These are phyloP conservation scores for Calonectria honghensis DNA, from an alignment of 2,329 filamentous ascomycete genomes.

Conservation along the genomic window DNA sequence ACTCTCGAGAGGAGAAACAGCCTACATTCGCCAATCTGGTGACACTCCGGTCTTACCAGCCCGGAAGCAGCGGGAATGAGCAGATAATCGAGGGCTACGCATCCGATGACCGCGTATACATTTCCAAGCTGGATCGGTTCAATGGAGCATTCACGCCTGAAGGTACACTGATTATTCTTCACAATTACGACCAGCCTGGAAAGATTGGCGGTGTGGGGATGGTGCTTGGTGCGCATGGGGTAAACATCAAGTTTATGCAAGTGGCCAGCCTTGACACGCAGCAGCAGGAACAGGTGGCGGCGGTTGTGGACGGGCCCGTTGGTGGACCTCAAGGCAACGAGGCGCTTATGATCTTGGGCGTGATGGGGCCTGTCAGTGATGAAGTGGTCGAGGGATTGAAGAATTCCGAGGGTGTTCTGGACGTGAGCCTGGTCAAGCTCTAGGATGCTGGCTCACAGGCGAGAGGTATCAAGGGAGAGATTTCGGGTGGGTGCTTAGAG, in stretches of 20 bases:
- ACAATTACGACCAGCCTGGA: conserved; percentile 88
- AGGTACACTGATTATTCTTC: conserved; percentile 84
- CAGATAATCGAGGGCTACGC: conserved; percentile 80
- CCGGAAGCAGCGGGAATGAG: conserved; percentile 56
- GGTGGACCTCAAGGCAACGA: conserved; percentile 70
- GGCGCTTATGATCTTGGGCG: conserved; percentile 88
- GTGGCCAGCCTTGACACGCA: conserved; percentile 73
- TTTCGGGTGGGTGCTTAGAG: not conserved
- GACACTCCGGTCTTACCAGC: conserved; percentile 75
- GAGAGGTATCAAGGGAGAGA: not conserved
- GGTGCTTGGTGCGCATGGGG: conserved; percentile 79
- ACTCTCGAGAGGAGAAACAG: conserved; percentile 76
- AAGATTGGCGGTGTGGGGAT: conserved; percentile 89
- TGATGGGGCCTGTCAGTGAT: conserved; percentile 78
- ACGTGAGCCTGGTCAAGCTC: conserved; percentile 72
- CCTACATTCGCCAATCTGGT: conserved; percentile 82
- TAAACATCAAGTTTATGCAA: conserved; percentile 89
- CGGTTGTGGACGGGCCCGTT: conserved; percentile 44
- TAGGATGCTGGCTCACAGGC: conserved; percentile 45
- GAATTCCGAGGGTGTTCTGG: conserved; percentile 71
- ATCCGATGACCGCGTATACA: conserved; percentile 78
- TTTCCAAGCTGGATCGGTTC: conserved; percentile 84
- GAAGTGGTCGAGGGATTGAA: conserved; percentile 71
- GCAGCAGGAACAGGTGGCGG: conserved; percentile 46
- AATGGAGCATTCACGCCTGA: conserved; percentile 83